These are phyloP conservation scores for Trichosporon sp. DNA, from an alignment of 1,284 basidiomycete genomes.

Conservation along the genomic window DNA sequence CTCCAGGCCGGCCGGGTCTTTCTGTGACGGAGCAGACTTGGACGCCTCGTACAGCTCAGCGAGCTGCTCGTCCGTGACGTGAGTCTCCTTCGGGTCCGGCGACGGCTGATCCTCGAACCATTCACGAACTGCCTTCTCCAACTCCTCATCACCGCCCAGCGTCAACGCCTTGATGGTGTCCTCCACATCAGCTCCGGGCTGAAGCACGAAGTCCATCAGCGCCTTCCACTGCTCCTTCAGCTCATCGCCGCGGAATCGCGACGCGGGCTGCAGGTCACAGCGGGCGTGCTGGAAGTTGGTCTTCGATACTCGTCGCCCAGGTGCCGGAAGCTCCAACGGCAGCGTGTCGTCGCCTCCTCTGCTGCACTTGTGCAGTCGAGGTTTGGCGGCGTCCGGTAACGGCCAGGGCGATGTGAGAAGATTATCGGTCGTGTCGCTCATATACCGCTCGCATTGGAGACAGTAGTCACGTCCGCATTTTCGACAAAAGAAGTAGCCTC, in stretches of 20 bases:
- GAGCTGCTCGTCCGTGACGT: slow-evolving; percentile 27
- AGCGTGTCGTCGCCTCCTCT: slow-evolving; percentile 23
- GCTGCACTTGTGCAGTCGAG: slow-evolving; percentile 36
- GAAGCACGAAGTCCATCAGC: slow-evolving; percentile 42
- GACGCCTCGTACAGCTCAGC: slow-evolving; percentile 36
- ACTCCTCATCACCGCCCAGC: slow-evolving; percentile 34
- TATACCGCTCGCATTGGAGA: slow-evolving; percentile 73
- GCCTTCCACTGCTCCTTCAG: slow-evolving; percentile 60
- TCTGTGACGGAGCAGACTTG: slow-evolving; percentile 20
- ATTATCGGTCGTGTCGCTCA: slow-evolving; percentile 67
- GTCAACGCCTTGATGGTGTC: slow-evolving; percentile 39
- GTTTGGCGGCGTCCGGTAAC: slow-evolving; percentile 58
- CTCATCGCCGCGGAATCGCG: slow-evolving; percentile 70
- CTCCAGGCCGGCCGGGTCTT: slow-evolving; percentile 47
- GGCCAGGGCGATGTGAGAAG: slow-evolving; percentile 51
- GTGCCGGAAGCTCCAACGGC: slow-evolving; percentile 1
- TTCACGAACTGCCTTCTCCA: slow-evolving; percentile 22
- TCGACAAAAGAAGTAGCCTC: slow-evolving; percentile 83
- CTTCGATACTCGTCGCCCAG: background rate
- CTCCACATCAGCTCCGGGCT: slow-evolving; percentile 34
- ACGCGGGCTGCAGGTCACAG: slow-evolving; percentile 73
- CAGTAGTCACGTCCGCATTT: slow-evolving; percentile 89
- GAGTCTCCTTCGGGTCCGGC: background rate
- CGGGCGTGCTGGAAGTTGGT: slow-evolving; percentile 32
- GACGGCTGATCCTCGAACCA: slow-evolving; percentile 18